Conservation (phyloP, 768 basidiomycete species). For the Rhizopogon salebrosus region DNA sequence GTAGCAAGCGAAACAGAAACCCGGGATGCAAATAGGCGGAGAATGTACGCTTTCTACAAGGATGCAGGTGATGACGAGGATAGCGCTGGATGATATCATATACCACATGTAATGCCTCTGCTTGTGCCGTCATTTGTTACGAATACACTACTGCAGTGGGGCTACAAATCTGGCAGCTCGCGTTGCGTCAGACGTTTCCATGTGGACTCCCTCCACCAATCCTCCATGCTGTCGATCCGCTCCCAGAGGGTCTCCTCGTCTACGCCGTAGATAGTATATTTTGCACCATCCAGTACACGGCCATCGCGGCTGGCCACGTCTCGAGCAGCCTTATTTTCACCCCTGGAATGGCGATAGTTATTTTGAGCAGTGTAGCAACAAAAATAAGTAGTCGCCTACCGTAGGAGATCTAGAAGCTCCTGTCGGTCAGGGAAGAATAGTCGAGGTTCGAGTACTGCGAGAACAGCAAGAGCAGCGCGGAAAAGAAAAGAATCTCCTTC, state of each 20-base stretch:
- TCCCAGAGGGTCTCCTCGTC: constrained; percentile 87
- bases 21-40: constrained; percentile 73
- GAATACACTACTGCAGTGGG: neutral
- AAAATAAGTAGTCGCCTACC: constrained; percentile 36
- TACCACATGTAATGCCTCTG: neutral
- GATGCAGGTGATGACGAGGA: constrained; percentile 45
- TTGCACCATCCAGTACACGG: constrained; percentile 56
- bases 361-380: constrained; percentile 8
- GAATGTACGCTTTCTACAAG: constrained; percentile 81
- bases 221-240: constrained; percentile 73
- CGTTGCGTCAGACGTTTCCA: constrained; percentile 79
- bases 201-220: constrained; percentile 92
- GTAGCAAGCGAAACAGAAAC: constrained; percentile 71
- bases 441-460: constrained; percentile 79
- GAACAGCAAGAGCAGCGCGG: constrained; percentile 75
- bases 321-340: constrained; percentile 76
- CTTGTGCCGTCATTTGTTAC: neutral
- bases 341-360: constrained; percentile 36
- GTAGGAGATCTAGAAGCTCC: constrained; percentile 75
- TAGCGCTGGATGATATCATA: constrained; percentile 12
- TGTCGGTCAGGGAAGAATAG: constrained; percentile 83
- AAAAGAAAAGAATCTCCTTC: constrained; percentile 91
- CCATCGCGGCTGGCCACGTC: constrained; percentile 79
- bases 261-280: constrained; percentile 82
- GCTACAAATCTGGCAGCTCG: constrained; percentile 70